These are phyloP conservation scores for Asterochloris sp. DNA, from an alignment of 139 green algal genomes.

Conservation along the genomic window DNA sequence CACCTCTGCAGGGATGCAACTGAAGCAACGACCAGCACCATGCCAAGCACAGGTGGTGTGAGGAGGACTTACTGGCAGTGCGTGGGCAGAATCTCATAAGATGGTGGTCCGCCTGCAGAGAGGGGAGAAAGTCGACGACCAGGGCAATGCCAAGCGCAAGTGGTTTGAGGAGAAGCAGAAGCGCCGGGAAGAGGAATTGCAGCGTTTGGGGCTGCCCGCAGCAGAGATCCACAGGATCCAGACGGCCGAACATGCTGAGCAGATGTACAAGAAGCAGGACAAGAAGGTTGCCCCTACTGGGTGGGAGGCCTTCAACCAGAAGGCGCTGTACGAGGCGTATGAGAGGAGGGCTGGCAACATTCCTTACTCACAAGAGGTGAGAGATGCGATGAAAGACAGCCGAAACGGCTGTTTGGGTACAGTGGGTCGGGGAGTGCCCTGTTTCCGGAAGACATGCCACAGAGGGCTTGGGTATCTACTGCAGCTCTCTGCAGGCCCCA, in stretches of 20 bases:
- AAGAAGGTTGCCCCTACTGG: conserved; percentile 62
- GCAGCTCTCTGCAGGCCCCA: no score
- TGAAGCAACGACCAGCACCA: not conserved
- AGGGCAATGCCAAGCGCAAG: conserved; percentile 37
- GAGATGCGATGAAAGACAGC: not conserved
- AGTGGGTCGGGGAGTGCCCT: no score
- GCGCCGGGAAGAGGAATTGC: conserved; percentile 61
- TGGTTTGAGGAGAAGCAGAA: conserved; percentile 87
- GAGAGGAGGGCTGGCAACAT: conserved; percentile 75
- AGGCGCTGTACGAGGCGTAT: conserved; percentile 76
- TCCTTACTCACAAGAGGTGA: conserved; percentile 34
- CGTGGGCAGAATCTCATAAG: no score
- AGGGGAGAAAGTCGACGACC: conserved; percentile 4
- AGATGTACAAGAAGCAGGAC: conserved; percentile 74
- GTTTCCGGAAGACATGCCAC: no score
- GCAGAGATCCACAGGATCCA: conserved; percentile 67
- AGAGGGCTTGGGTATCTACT: no score
- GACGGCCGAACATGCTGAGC: conserved; percentile 69
- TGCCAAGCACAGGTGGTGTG: conserved; percentile 65
- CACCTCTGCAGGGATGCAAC: not conserved
- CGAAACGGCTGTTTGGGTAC: no score
- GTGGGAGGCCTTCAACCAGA: conserved; percentile 72
- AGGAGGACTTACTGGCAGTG: conserved; percentile 55
- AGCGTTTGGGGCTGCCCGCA: conserved; percentile 61
- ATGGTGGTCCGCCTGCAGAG: not conserved